These are phyloP conservation scores for Globomyces sp. DNA, from an alignment of 371 early-diverging fungal genomes.

Conservation along the genomic window DNA sequence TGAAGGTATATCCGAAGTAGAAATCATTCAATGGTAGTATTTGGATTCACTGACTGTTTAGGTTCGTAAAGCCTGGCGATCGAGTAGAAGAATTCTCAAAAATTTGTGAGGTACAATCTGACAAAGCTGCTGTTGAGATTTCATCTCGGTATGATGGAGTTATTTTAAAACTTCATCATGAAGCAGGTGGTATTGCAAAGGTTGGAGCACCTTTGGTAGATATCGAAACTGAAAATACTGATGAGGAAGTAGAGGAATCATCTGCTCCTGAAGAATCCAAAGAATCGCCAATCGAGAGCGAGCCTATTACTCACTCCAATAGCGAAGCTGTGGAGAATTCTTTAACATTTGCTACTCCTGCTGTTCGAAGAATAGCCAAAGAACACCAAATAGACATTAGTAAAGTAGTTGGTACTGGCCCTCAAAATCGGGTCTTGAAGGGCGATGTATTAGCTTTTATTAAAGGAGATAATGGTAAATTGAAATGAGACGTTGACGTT, in stretches of 20 bases:
- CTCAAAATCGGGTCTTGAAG: slow-evolving; percentile 83
- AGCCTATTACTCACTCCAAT: slow-evolving; percentile 11
- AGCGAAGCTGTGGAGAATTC: not conserved
- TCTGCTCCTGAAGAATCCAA: slow-evolving; percentile 1
- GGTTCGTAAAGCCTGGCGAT: slow-evolving; percentile 91
- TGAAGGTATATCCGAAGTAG: slow-evolving; percentile 97
- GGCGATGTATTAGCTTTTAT: slow-evolving; percentile 79
- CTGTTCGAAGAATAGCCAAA: slow-evolving; percentile 85
- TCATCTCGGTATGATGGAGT: slow-evolving; percentile 91
- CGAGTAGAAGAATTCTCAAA: slow-evolving; percentile 89
- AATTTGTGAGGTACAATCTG: slow-evolving; percentile 96
- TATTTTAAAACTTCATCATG: slow-evolving; percentile 77
- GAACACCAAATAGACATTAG: slow-evolving; percentile 76
- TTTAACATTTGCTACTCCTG: slow-evolving; percentile 71
- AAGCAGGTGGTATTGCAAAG: slow-evolving; percentile 85
- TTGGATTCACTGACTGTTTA: slow-evolving; percentile 24
- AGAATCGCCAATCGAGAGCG: not conserved
- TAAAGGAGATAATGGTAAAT: slow-evolving; percentile 20
- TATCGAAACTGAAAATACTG: slow-evolving; percentile 67
- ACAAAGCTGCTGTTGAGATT: slow-evolving; percentile 98
- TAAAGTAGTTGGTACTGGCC: slow-evolving; percentile 76
- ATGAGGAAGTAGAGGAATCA: slow-evolving; percentile 31
- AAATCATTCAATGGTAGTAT: slow-evolving; percentile 90
- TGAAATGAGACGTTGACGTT: slow-evolving; percentile 12
- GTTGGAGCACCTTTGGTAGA: slow-evolving; percentile 94